Conservation (phyloP, 169 alveolate species). For the Eimeria nieschulzi region DNA sequence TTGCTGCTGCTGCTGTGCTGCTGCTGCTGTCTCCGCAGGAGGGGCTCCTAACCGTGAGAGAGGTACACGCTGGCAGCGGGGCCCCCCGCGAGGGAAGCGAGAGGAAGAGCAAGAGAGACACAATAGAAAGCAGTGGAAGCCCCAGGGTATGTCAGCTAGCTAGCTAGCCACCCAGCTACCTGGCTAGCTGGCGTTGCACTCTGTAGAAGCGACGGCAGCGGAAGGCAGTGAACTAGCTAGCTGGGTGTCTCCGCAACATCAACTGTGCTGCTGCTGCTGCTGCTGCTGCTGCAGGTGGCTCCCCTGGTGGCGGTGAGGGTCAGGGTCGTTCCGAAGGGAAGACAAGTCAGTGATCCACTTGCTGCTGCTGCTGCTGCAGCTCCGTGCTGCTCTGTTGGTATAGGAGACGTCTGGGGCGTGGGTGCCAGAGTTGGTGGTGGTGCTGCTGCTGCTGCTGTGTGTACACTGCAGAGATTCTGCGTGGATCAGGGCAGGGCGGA, state of each 20-base stretch:
- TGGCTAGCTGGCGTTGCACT: no score
- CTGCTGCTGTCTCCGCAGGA: constrained; percentile 31
- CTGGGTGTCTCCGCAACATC: not conserved
- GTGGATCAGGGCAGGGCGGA: constrained; percentile 7
- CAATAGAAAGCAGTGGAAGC: not conserved
- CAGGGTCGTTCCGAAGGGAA: constrained; percentile 13
- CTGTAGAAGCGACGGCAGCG: no score
- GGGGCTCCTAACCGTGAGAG: constrained; percentile 19
- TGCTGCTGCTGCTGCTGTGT: constrained; percentile 1
- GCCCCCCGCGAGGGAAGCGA: constrained; percentile 7
- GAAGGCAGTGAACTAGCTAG: no score
- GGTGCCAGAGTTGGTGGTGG: not conserved
- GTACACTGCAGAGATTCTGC: not conserved
- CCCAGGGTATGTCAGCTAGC: not conserved
- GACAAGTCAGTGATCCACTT: not conserved
- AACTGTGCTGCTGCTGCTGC: constrained; percentile 18
- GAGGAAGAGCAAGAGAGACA: constrained; percentile 18
- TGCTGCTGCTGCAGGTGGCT: constrained; percentile 13
- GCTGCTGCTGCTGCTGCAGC: not conserved
- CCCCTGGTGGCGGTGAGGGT: constrained; percentile 4
- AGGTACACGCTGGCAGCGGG: constrained; percentile 35
- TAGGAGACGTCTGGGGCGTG: not conserved
- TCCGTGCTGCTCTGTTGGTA: no score
- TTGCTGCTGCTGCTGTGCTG: not conserved
- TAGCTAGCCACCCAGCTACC: no score